A percentile compares a stretch with the other conserved stretches of the same genome.
Evolutionary conservation across 306 rosid genomes (phyloP).

Genomic region (Cicer bijugum): DNA sequence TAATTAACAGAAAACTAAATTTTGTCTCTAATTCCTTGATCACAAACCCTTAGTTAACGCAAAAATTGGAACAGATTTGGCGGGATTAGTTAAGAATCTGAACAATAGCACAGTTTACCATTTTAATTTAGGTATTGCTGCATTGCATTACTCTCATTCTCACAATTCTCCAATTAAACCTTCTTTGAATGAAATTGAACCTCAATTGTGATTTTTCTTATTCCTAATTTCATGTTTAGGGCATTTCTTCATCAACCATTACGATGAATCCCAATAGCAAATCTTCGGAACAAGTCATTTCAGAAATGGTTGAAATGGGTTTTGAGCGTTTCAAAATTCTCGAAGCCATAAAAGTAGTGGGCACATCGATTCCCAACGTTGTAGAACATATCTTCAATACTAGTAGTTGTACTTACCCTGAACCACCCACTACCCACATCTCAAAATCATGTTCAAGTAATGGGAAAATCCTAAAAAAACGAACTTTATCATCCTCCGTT

Average conservation of each 20-base stretch:
- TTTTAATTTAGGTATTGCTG: not conserved
- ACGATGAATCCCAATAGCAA: conserved; percentile 49
- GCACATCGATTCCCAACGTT: conserved; percentile 56
- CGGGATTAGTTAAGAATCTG: conserved; percentile 27
- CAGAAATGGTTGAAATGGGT: conserved; percentile 73
- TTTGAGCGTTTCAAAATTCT: conserved; percentile 50
- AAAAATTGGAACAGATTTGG: conserved; percentile 18
- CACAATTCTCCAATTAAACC: not conserved
- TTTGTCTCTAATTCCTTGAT: too few species aligned
- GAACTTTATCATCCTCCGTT: conserved; percentile 41
- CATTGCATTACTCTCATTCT: conserved; percentile 12
- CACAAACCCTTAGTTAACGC: too few species aligned
- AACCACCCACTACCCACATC: conserved; percentile 40
- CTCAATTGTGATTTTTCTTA: not conserved
- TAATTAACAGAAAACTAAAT: too few species aligned
- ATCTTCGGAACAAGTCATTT: conserved; percentile 54
- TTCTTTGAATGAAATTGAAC: not conserved
- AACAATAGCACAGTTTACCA: not conserved
- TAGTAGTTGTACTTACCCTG: not conserved
- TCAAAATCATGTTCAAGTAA: conserved; percentile 34
- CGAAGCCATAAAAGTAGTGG: conserved; percentile 59
- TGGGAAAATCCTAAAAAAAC: conserved; percentile 45
- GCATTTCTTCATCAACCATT: not conserved
- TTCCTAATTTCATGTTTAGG: not conserved
- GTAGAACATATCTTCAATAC: conserved; percentile 57